phyloP scores from a whole-genome alignment of 345 rosid genomes.

The Zanthoxylum bungeanum region DNA sequence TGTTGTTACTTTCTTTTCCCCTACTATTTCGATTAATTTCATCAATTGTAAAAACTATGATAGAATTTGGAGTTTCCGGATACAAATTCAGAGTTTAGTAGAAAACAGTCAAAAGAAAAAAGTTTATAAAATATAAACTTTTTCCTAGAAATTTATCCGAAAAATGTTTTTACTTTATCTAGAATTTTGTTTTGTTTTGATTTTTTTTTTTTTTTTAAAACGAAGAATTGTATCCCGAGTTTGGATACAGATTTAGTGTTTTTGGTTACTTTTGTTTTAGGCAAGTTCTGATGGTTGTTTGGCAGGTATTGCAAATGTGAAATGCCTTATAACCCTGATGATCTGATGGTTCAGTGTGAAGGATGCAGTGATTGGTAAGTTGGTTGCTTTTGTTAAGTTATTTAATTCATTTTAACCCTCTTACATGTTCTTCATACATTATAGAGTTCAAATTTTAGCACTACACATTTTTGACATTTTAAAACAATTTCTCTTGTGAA shows the following conservation, averaged over 20 bases:
- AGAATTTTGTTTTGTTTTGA: neutral
- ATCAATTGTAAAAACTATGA: neutral
- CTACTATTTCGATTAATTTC: neutral
- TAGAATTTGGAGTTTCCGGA: neutral
- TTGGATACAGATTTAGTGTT: neutral
- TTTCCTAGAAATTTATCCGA: neutral
- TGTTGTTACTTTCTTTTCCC: neutral
- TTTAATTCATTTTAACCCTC: constrained; percentile 12
- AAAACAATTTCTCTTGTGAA: neutral
- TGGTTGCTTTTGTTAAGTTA: neutral
- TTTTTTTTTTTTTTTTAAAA: neutral
- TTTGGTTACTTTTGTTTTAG: neutral
- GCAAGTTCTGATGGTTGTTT: neutral
- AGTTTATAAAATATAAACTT: neutral
- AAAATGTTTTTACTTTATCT: neutral
- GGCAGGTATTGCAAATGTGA: constrained; percentile 95
- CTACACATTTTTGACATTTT: neutral
- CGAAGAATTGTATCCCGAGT: neutral
- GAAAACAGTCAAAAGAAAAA: neutral
- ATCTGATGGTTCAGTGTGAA: constrained; percentile 94
- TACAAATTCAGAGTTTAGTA: neutral
- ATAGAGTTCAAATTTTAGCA: neutral
- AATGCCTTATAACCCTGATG: too few relatives aligned
- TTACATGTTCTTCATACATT: neutral
- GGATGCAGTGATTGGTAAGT: constrained; percentile 88